Base-by-base conservation (phyloP, 495 filamentous ascomycete genomes). In the Trichoderma orchidacearum region DNA sequence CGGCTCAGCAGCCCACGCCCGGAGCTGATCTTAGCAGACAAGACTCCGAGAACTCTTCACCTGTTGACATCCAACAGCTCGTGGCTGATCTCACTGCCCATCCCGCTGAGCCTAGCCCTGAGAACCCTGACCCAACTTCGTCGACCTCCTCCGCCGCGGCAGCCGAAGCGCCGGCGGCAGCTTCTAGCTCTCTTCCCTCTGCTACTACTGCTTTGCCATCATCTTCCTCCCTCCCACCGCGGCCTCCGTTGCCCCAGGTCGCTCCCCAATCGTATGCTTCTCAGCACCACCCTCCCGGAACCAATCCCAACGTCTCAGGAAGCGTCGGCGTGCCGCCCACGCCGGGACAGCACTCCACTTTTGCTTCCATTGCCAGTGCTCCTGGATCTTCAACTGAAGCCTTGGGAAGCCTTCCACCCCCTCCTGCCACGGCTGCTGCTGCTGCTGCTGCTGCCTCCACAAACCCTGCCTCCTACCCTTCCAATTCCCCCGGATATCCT, bases 341-440 rank as follows among this genome's bases (percentile, higher is more conserved):
- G 13, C 55, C 23, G 27, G 61, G 58, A 21, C 62, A 65, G n/a
- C 70, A 66, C 27, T 67, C 78, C 53, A 61, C 75, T 7, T 71
- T 82, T 61, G 59, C 74, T 58, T n/a, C n/a, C n/a, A 66, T 73
- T 56, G 68, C 73, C 27, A 76, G 73, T 53, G 72, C 78, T 52
- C 78, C 82, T 17, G 80, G 80, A 30, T 80, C 72, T 51, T 68
- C 70, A 52, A 72, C 76, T 59, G 79, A 79, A 50, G 68, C 74
- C 53, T 63, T 69, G 61, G 75, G 75, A 63, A 75, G 73, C 45
- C 64, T 85, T 17, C 81, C 81, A 55, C 82, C 82, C 48, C 80
- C 82, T 8, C 83, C 84, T 28, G 62, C 76, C 51, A 74, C 79
- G 29, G 75, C 75, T 25, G 82, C 82, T 50, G 54, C 59, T 25